These are phyloP conservation scores for Kwoniella pini DNA, from an alignment of 768 basidiomycete genomes.

Conservation along the genomic window DNA sequence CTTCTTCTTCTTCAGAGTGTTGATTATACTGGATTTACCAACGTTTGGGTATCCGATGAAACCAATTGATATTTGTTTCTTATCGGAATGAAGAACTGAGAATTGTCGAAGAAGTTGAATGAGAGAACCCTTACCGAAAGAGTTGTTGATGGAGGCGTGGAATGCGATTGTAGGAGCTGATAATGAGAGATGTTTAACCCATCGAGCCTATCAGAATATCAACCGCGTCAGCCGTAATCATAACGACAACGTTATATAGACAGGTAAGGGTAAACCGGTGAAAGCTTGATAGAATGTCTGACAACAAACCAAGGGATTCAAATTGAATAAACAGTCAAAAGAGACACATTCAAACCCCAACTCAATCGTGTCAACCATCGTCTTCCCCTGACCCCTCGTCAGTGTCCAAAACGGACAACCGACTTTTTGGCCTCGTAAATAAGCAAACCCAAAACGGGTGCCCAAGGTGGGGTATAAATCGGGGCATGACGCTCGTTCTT, in stretches of 20 bases:
- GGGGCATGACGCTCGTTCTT: conserved; percentile 56
- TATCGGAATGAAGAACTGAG: conserved; percentile 93
- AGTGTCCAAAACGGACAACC: conserved; percentile 52
- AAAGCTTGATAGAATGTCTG: conserved; percentile 53
- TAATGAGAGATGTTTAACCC: conserved; percentile 91
- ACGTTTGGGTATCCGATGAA: conserved; percentile 98
- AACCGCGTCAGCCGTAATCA: neutral
- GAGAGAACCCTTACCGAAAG: conserved; percentile 96
- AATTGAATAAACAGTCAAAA: conserved; percentile 29
- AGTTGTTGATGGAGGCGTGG: conserved; percentile 98
- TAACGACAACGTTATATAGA: conserved; percentile 7
- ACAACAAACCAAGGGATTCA: conserved; percentile 58
- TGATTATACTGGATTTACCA: conserved; percentile 95
- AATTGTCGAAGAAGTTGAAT: conserved; percentile 97
- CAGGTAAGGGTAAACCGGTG: neutral
- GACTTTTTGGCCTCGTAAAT: conserved; percentile 36
- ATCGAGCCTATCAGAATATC: conserved; percentile 68
- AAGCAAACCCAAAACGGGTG: conserved; percentile 38
- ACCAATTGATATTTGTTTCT: conserved; percentile 98
- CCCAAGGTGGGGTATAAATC: conserved; percentile 37
- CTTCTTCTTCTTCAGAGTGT: conserved; percentile 96
- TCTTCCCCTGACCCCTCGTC: conserved; percentile 51
- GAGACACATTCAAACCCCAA: conserved; percentile 51
- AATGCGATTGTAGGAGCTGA: conserved; percentile 96
- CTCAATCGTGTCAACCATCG: conserved; percentile 56